Evolutionary conservation across 2,329 filamentous ascomycete genomes (phyloP).

Genomic region (Colletotrichum musicola): DNA sequence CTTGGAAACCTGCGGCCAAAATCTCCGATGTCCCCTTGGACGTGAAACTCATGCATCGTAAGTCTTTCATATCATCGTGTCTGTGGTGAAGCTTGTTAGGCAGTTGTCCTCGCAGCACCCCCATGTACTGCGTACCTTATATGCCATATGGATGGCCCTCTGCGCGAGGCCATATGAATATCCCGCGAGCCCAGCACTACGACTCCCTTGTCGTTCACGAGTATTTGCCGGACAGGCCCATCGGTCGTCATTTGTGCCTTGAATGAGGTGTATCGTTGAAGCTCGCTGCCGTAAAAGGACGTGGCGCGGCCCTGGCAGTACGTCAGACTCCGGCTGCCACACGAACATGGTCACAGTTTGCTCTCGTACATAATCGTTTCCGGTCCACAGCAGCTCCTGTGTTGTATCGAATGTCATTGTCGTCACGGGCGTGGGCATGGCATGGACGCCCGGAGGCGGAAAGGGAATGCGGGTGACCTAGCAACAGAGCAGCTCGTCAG

Average conservation of each 20-base stretch:
- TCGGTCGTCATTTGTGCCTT: conserved; percentile 80
- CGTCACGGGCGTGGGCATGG: conserved; percentile 77
- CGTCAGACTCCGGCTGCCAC: conserved; percentile 42
- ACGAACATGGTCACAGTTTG: neutral
- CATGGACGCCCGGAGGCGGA: conserved; percentile 80
- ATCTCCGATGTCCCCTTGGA: conserved; percentile 87
- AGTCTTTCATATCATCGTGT: conserved; percentile 82
- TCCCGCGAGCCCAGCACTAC: conserved; percentile 86
- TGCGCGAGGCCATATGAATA: conserved; percentile 88
- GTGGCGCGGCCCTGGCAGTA: conserved; percentile 80
- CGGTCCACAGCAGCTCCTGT: conserved; percentile 93
- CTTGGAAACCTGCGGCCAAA: conserved; percentile 87
- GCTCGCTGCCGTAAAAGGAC: conserved; percentile 87
- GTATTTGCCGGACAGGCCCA: conserved; percentile 85
- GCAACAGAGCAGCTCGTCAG: conserved; percentile 27
- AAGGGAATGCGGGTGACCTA: conserved; percentile 86
- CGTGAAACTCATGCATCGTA: conserved; percentile 96
- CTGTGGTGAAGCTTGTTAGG: conserved; percentile 52
- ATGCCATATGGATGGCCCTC: conserved; percentile 90
- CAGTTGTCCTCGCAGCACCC: conserved; percentile 17
- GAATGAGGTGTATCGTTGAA: conserved; percentile 92
- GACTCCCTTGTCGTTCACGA: conserved; percentile 92
- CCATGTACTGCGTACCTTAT: conserved; percentile 68
- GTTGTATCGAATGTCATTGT: conserved; percentile 89
- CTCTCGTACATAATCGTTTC: conserved; percentile 83